Conservation (phyloP, 2,329 filamentous ascomycete species). For the Ceratocystiopsis sp. region DNA sequence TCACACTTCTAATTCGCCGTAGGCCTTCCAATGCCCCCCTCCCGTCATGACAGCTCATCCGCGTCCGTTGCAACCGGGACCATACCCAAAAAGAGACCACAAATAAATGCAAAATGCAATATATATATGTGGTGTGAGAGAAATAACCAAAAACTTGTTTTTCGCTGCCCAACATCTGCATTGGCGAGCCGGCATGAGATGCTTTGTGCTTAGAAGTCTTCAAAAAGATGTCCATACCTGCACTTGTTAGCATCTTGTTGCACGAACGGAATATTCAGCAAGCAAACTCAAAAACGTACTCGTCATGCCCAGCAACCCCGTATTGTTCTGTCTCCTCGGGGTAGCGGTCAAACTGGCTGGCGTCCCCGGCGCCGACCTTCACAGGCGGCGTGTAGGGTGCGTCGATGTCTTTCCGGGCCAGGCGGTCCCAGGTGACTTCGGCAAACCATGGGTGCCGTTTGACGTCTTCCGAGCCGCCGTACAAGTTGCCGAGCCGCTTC, state of each 20-base stretch:
- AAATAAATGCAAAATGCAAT: too few species aligned
- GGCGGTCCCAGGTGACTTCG: constrained; percentile 92
- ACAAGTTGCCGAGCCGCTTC: constrained; percentile 86
- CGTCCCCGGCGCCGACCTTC: constrained; percentile 81
- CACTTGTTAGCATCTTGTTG: neutral
- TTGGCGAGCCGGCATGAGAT: neutral
- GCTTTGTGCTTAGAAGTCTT: constrained; percentile 40
- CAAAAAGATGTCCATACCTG: constrained; percentile 59
- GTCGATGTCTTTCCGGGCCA: constrained; percentile 92
- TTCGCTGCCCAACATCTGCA: too few species aligned
- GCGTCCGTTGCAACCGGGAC: too few species aligned
- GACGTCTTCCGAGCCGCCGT: constrained; percentile 77
- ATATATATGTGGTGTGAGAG: too few species aligned
- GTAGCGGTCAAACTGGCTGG: constrained; percentile 95
- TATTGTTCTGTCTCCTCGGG: constrained; percentile 94
- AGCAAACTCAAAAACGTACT: constrained; percentile 42
- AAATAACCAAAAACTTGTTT: neutral
- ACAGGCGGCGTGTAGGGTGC: constrained; percentile 95
- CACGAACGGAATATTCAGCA: too few species aligned
- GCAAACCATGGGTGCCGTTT: constrained; percentile 94
- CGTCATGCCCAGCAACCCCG: constrained; percentile 60
- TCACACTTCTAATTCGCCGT: too few species aligned
- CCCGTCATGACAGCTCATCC: too few species aligned
- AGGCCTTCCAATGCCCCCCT: too few species aligned
- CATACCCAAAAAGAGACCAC: too few species aligned